These are phyloP conservation scores for Mychonastes homosphaera DNA, from an alignment of 139 green algal genomes.

Conservation along the genomic window DNA sequence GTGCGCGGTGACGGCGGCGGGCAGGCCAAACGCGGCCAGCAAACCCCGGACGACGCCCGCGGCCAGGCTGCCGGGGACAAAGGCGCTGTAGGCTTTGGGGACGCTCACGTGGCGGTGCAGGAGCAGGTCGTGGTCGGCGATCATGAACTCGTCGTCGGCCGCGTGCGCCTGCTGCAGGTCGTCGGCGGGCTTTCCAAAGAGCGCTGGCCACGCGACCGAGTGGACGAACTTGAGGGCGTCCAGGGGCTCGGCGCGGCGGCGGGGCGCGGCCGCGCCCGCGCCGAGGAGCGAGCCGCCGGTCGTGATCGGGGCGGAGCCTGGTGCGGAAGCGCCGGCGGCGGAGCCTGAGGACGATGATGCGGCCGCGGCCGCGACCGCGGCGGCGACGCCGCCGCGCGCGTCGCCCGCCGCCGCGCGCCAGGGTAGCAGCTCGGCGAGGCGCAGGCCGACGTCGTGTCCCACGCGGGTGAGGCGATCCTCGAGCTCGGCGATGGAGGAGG, in stretches of 20 bases:
- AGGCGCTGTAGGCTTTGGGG: constrained; percentile 73
- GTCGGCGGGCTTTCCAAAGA: constrained; percentile 89
- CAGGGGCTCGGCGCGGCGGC: constrained; percentile 65
- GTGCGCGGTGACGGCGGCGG: constrained; percentile 70
- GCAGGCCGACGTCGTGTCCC: constrained; percentile 70
- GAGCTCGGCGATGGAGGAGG: constrained; percentile 79
- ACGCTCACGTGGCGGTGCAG: constrained; percentile 82
- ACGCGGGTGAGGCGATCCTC: constrained; percentile 80
- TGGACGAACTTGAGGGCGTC: constrained; percentile 88
- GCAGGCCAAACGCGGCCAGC: constrained; percentile 81
- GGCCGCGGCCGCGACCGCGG: too few relatives aligned
- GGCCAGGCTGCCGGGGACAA: constrained; percentile 84
- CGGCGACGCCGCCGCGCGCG: too few relatives aligned
- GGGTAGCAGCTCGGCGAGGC: constrained; percentile 77
- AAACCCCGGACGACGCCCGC: constrained; percentile 87
- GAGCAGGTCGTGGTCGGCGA: constrained; percentile 82
- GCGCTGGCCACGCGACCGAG: constrained; percentile 70
- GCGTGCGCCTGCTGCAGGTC: constrained; percentile 89
- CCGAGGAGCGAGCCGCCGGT: not conserved
- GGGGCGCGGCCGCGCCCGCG: not conserved
- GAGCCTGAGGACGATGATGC: too few relatives aligned
- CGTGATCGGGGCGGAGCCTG: too few relatives aligned
- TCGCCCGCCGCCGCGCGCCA: too few relatives aligned
- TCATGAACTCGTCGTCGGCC: constrained; percentile 94
- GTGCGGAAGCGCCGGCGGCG: too few relatives aligned